A percentile compares a stretch with the other conserved stretches of the same genome.
These are phyloP conservation scores for Arctostaphylos glauca DNA, from an alignment of 148 eudicot genomes.

Conservation along the genomic window DNA sequence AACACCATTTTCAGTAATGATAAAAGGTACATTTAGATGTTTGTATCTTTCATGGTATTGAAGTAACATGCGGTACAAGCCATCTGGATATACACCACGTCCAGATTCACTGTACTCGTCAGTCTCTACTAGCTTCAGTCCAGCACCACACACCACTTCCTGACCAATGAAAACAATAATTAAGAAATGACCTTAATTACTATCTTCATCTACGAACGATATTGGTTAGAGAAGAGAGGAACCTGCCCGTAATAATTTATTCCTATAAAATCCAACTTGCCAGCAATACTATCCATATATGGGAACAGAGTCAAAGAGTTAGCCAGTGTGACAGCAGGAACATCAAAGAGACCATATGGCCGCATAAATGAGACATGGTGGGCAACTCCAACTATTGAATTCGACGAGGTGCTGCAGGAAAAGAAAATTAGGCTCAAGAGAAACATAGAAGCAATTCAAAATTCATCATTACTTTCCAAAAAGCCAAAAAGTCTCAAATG, in stretches of 20 bases:
- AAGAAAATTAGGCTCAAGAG: slow-evolving; percentile 11
- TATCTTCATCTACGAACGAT: too few species aligned
- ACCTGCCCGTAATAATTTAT: slow-evolving; percentile 98
- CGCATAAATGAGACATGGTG: slow-evolving; percentile 98
- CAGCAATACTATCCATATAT: slow-evolving; percentile 66
- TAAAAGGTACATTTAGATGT: slow-evolving; percentile 76
- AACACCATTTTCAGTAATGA: slow-evolving; percentile 87
- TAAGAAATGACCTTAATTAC: neutral
- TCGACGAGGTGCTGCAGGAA: slow-evolving; percentile 46
- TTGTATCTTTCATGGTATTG: slow-evolving; percentile 96
- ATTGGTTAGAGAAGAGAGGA: slow-evolving; percentile 3
- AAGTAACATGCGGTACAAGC: slow-evolving; percentile 82
- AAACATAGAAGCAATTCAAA: neutral
- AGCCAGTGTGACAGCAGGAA: slow-evolving; percentile 75
- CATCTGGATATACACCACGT: slow-evolving; percentile 94
- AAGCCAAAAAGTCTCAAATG: neutral
- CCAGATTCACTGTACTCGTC: slow-evolving; percentile 99
- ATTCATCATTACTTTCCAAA: neutral
- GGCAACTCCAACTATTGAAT: slow-evolving; percentile 77
- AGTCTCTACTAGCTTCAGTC: slow-evolving; percentile 75
- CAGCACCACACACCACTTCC: slow-evolving; percentile 88
- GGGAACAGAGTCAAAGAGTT: slow-evolving; percentile 79
- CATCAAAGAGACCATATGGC: slow-evolving; percentile 92
- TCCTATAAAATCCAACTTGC: slow-evolving; percentile 87
- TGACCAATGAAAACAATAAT: slow-evolving; percentile 24